These are phyloP conservation scores for Salix suchowensis DNA, from an alignment of 345 rosid species.

Conservation along the genomic window DNA sequence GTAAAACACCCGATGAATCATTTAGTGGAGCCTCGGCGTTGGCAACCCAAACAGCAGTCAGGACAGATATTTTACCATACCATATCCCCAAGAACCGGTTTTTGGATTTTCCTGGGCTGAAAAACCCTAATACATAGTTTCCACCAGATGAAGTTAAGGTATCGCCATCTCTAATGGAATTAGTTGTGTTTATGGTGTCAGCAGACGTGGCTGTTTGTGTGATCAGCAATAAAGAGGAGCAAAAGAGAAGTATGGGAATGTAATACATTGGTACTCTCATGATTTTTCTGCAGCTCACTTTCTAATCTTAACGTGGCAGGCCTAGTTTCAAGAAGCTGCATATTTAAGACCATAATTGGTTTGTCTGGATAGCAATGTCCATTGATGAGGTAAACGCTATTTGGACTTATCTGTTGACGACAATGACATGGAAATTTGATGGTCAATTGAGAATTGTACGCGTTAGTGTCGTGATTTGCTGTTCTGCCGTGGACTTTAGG, in stretches of 20 bases:
- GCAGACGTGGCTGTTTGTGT: neutral
- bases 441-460: too few species aligned
- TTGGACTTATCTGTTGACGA: too few species aligned
- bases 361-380: too few species aligned
- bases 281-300: too few species aligned
- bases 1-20: neutral
- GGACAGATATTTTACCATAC: neutral
- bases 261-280: too few species aligned
- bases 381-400: too few species aligned
- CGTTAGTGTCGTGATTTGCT: too few species aligned
- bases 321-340: too few species aligned
- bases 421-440: too few species aligned
- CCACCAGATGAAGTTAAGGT: neutral
- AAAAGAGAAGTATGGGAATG: neutral
- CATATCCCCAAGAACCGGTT: conserved; percentile 3
- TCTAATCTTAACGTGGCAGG: too few species aligned
- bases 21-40: neutral
- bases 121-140: neutral
- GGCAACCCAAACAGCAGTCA: neutral
- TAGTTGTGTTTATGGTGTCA: conserved; percentile 1
- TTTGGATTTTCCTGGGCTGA: neutral
- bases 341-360: too few species aligned
- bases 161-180: neutral
- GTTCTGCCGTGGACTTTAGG: too few species aligned
- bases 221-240: neutral